phyloP scores from a whole-genome alignment of 768 basidiomycete genomes.

The Lepiota brunneoincarnata region DNA sequence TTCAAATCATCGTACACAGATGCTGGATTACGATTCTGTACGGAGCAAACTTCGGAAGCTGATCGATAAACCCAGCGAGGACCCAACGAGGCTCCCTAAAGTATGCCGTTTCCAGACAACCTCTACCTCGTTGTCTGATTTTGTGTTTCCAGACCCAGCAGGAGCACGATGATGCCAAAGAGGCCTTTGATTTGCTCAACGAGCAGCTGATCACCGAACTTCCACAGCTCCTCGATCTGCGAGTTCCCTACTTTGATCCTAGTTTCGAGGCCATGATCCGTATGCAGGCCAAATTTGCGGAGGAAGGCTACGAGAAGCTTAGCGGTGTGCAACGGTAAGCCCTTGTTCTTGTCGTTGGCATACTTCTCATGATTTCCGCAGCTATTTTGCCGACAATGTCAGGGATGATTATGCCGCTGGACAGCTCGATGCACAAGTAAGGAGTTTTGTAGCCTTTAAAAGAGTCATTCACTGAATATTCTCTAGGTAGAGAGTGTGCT shows the following conservation, averaged over 20 bases:
- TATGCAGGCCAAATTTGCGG: conserved; percentile 96
- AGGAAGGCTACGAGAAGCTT: conserved; percentile 97
- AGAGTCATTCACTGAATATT: neutral
- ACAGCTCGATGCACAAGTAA: conserved; percentile 89
- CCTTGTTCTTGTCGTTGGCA: neutral
- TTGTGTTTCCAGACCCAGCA: conserved; percentile 72
- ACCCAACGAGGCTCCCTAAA: conserved; percentile 85
- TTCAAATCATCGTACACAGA: conserved; percentile 39
- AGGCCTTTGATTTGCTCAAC: conserved; percentile 91
- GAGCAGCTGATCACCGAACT: conserved; percentile 88
- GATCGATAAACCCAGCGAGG: conserved; percentile 90
- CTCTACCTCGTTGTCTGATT: neutral
- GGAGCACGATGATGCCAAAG: conserved; percentile 93
- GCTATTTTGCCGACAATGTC: conserved; percentile 87
- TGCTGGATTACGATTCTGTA: conserved; percentile 94
- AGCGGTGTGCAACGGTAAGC: conserved; percentile 85
- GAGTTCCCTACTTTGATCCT: conserved; percentile 97
- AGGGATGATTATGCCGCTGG: conserved; percentile 98
- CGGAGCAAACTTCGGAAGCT: conserved; percentile 87
- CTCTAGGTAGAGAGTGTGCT: conserved; percentile 89
- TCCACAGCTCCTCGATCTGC: conserved; percentile 89
- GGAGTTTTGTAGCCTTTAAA: conserved; percentile 9
- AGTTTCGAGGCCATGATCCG: conserved; percentile 99
- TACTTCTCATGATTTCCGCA: conserved; percentile 23
- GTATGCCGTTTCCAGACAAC: conserved; percentile 34